Evolutionary conservation across 495 filamentous ascomycete genomes (phyloP), one percentile per base, ranked within the genome.

Genomic region (Thozetella sp.): DNA sequence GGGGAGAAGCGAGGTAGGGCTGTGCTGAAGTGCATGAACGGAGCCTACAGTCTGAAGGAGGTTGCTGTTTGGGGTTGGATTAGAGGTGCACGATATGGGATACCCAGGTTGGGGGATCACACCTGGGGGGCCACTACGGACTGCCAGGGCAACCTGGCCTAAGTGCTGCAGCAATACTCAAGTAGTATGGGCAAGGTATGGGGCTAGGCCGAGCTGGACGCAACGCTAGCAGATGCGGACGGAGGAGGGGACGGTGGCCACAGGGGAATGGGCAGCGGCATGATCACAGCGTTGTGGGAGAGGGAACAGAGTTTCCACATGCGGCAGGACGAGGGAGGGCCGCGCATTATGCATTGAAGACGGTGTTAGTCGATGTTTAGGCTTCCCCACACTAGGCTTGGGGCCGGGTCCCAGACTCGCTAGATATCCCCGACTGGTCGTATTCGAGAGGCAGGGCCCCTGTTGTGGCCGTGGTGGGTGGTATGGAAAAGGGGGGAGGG

Each of bases 271-370:
- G 60, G 54, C 54, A 65, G 59, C 55, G 54, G 61, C 63, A 53
- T 59, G 56, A 66, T 61, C 59, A 59, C 57, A 55, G 58, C 56
- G 37, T 30, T 53, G 55, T 25, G 56, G 52, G 30, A 53, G 46
- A 22, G 53, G 52, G 57, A 54, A 60, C 50, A 61, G 63, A 66
- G 66, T 65, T 63, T 62, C 67, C 54, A 58, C 59, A 25, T 61
- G 54, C 53, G 55, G 60, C 57, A 26, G 43, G 37, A 53, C 46
- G 52, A 54, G 55, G n/a, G 19, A 65, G 61, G 62, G 48, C 66
- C 57, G 64, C 61, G 56, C 65, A 59, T 61, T 67, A 64, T 70
- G 72, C 70, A 72, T 71, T 65, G 67, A 68, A 63, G 60, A 63
- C 55, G 64, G 56, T 66, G 59, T 57, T 68, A 68, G 63, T 68